A percentile compares a stretch with the other conserved stretches of the same genome.
phyloP scores from a whole-genome alignment of 2,329 filamentous ascomycete species.

The Beauveria scarabaeidicola region DNA sequence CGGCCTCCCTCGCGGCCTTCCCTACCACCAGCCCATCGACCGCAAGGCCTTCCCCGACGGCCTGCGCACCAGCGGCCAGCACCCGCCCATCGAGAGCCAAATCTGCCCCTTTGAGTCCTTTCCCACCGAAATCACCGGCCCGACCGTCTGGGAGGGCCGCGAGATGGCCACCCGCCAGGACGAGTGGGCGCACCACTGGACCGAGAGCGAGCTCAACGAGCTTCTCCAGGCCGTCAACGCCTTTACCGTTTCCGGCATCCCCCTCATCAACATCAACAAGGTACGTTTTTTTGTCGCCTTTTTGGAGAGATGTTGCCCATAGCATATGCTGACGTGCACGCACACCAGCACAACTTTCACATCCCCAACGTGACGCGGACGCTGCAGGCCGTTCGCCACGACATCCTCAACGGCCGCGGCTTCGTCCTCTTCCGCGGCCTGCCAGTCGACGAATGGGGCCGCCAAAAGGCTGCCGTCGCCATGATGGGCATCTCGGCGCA shows the following conservation, averaged over 20 bases:
- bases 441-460: constrained; percentile 66
- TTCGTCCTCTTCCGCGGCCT: constrained; percentile 87
- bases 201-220: constrained; percentile 55
- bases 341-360: constrained; percentile 28
- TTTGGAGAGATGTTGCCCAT: neutral
- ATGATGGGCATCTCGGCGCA: constrained; percentile 82
- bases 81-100: constrained; percentile 56
- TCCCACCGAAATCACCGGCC: constrained; percentile 60
- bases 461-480: constrained; percentile 68
- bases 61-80: constrained; percentile 56
- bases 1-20: constrained; percentile 7
- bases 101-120: constrained; percentile 62
- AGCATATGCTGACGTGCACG: neutral
- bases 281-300: constrained; percentile 9
- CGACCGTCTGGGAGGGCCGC: constrained; percentile 62
- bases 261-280: constrained; percentile 56
- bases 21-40: constrained; percentile 6
- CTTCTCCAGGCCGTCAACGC: constrained; percentile 56
- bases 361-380: constrained; percentile 24
- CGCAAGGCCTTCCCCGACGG: constrained; percentile 35
- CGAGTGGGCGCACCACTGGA: constrained; percentile 66
- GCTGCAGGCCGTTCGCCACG: constrained; percentile 26
- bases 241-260: constrained; percentile 58
- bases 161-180: constrained; percentile 56
- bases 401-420: constrained; percentile 65